Evolutionary conservation across 352 stramenopile genomes (phyloP).

Genomic region (Thalassiosira gravida): DNA sequence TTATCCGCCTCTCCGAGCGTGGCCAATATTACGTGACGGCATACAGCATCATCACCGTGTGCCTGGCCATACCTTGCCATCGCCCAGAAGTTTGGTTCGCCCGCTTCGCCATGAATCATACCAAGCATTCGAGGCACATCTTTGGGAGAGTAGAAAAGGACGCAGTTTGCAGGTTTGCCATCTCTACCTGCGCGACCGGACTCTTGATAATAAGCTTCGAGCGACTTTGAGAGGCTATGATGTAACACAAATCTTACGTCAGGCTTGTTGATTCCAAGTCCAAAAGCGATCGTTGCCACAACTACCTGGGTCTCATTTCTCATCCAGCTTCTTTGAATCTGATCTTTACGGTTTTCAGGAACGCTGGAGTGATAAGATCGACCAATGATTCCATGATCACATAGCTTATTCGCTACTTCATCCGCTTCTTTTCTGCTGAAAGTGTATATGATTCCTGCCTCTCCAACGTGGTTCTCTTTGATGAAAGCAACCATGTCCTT

Average conservation of each 20-base stretch:
- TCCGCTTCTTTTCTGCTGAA: slow-evolving; percentile 91
- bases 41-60: slow-evolving; percentile 73
- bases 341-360: slow-evolving; percentile 58
- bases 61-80: slow-evolving; percentile 82
- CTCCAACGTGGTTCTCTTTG: slow-evolving; percentile 65
- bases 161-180: slow-evolving; percentile 86
- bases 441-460: slow-evolving; percentile 91
- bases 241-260: slow-evolving; percentile 69
- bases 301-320: slow-evolving; percentile 87
- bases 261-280: slow-evolving; percentile 97
- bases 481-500: slow-evolving; percentile 88
- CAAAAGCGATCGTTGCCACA: slow-evolving; percentile 97
- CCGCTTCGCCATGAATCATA: slow-evolving; percentile 71
- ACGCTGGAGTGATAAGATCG: slow-evolving; percentile 90
- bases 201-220: slow-evolving; percentile 90
- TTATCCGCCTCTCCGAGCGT: slow-evolving; percentile 74
- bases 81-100: slow-evolving; percentile 60
- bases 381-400: slow-evolving; percentile 85
- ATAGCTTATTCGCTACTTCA: slow-evolving; percentile 87
- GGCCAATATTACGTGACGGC: slow-evolving; percentile 69
- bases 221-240: slow-evolving; percentile 68
- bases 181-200: slow-evolving; percentile 93
- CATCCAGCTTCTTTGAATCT: slow-evolving; percentile 84
- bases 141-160: slow-evolving; percentile 85
- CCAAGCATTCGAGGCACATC: slow-evolving; percentile 76